Percentiles rank a stretch among this genome's conserved stretches.
Conservation (phyloP, 2,329 filamentous ascomycete genomes). For the Hypoxylon sp. region DNA sequence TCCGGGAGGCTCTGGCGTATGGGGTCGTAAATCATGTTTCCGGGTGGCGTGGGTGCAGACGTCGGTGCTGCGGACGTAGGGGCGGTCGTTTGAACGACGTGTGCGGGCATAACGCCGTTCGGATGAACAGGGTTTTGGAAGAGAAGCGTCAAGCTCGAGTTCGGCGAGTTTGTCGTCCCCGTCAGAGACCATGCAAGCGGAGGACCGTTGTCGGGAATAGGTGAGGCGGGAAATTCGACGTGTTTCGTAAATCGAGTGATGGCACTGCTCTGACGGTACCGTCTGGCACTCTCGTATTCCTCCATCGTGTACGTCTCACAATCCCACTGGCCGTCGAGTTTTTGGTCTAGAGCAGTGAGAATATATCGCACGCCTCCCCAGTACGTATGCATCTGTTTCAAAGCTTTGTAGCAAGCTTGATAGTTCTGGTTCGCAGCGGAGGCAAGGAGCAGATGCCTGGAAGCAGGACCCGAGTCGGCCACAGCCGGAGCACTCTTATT, state of each 20-base stretch:
- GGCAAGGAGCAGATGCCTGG: slow-evolving; percentile 81
- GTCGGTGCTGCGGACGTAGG: slow-evolving; percentile 46
- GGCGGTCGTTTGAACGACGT: slow-evolving; percentile 35
- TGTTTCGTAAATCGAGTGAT: slow-evolving; percentile 60
- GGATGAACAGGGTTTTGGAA: slow-evolving; percentile 69
- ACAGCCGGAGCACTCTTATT: slow-evolving; percentile 35
- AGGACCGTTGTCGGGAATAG: slow-evolving; percentile 58
- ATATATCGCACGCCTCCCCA: slow-evolving; percentile 93
- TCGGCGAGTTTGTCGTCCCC: slow-evolving; percentile 87
- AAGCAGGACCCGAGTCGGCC: slow-evolving; percentile 58
- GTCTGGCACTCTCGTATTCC: slow-evolving; percentile 80
- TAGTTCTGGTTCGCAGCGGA: slow-evolving; percentile 90
- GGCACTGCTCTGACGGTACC: slow-evolving; percentile 60
- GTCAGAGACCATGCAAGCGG: slow-evolving; percentile 88
- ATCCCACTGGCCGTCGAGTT: slow-evolving; percentile 87
- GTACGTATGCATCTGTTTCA: slow-evolving; percentile 84
- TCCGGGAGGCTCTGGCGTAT: slow-evolving; percentile 69
- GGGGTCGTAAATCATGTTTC: slow-evolving; percentile 72
- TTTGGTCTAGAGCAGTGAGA: slow-evolving; percentile 86
- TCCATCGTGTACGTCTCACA: slow-evolving; percentile 76
- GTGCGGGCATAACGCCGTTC: slow-evolving; percentile 37
- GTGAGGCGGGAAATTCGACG: slow-evolving; percentile 61
- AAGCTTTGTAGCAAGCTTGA: slow-evolving; percentile 84
- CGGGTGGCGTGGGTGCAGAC: slow-evolving; percentile 64
- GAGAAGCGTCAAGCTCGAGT: slow-evolving; percentile 84